Base-by-base conservation (phyloP, 176 grass and related monocot genomes). In the Oryza meridionalis region DNA sequence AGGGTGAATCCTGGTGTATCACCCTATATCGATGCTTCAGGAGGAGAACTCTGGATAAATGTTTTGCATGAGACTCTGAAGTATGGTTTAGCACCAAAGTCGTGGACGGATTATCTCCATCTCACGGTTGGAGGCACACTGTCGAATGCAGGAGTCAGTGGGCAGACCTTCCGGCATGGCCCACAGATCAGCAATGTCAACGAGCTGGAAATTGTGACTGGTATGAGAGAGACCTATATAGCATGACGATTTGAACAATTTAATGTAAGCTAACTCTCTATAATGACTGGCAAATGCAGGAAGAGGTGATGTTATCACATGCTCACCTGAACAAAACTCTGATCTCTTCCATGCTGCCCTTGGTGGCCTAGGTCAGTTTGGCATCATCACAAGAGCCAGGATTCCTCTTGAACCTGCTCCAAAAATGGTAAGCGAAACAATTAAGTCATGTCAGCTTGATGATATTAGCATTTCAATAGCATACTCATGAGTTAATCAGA, bases 61-160 rank as follows among this genome's bases (percentile, higher is more conserved):
- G 86, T 97, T 43, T 65, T 97, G 33, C 80, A 84, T 4, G 88
- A 94, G 81, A 90, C 83, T 5, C 73, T 97, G 63, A 87, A 91
- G 79, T 80, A 89, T 65, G 94, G 92, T 31, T 75, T 97, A 11
- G 86, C 94, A 13, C 92, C 94, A 3, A 94, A 76, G 77, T 97
- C 94, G 33, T 97, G 94, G 94, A 97, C 94, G 24, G 90, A 97
- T 26, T 97, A 97, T 84, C 92, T 97, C 69, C 77, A 94, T 47
- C 92, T 97, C 78, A 97, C 92, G 8, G 43, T 94, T 35, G 94
- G 94, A 49, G 94, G 92, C 15, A 94, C 94, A 2, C 75, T 94
- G 16, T 94, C 92, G 0, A 94, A 94, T 88, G 94, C 92, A 6
- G 94, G 94, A 2, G 84, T 97, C 74, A 92, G 94, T 40, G 94